Conservation (phyloP, 2,329 filamentous ascomycete species). For the Fusarium devonianum region DNA sequence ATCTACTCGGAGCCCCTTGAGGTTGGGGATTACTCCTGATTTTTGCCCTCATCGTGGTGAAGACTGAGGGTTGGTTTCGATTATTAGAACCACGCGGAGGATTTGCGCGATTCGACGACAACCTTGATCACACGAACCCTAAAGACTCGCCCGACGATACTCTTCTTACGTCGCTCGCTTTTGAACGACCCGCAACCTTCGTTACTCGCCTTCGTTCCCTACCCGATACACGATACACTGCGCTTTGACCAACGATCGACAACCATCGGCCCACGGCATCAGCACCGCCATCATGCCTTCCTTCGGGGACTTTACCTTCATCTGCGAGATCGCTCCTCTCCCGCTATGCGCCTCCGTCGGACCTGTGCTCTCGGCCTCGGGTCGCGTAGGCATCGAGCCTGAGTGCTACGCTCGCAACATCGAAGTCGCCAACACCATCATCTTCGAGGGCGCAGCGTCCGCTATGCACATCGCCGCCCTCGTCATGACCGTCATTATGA, state of each 20-base stretch:
- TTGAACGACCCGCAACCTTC: background rate
- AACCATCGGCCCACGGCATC: conserved; percentile 1
- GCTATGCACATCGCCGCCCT: conserved; percentile 92
- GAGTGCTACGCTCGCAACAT: conserved; percentile 94
- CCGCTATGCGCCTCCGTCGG: conserved; percentile 90
- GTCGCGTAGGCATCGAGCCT: conserved; percentile 80
- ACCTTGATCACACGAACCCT: conserved; percentile 7
- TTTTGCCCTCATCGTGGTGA: conserved; percentile 16
- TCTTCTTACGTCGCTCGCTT: conserved; percentile 6
- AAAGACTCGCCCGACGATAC: conserved; percentile 4
- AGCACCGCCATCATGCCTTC: conserved; percentile 66
- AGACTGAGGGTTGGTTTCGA: conserved; percentile 9
- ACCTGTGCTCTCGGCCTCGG: conserved; percentile 71
- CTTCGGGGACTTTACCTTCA: conserved; percentile 87
- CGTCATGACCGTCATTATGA: conserved; percentile 95
- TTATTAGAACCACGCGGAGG: conserved; percentile 5
- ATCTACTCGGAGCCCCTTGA: conserved; percentile 9
- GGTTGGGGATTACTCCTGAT: background rate
- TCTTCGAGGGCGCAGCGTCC: conserved; percentile 90
- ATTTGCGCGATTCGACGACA: conserved; percentile 17
- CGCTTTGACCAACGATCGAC: conserved; percentile 10
- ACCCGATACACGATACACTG: conserved; percentile 1
- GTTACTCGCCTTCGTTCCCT: background rate
- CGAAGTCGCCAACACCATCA: conserved; percentile 96
- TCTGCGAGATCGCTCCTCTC: conserved; percentile 85